phyloP scores from a whole-genome alignment of 2,329 filamentous ascomycete species.

The Diaporthe ilicicola region DNA sequence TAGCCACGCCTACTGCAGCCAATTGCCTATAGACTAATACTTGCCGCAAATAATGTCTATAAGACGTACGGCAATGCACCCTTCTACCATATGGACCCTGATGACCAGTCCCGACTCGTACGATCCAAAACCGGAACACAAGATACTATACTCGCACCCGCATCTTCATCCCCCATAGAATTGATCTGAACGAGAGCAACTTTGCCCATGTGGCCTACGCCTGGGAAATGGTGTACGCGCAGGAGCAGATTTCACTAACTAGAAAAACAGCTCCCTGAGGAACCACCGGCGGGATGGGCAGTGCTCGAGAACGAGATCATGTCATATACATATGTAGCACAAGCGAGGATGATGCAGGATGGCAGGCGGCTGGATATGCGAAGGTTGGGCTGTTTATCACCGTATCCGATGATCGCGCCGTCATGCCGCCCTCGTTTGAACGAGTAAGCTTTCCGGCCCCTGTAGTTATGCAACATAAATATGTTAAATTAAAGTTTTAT shows the following conservation, averaged over 20 bases:
- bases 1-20: too few relatives aligned
- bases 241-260: neutral
- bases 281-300: neutral
- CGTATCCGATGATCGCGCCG: too few relatives aligned
- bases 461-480: too few relatives aligned
- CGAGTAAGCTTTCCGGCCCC: too few relatives aligned
- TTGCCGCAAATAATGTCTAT: neutral
- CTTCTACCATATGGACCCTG: constrained; percentile 6
- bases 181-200: neutral
- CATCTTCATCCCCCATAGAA: neutral
- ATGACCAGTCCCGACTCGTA: neutral
- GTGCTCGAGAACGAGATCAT: too few relatives aligned
- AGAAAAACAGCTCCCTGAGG: neutral
- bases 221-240: neutral
- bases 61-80: neutral
- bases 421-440: too few relatives aligned
- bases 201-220: neutral
- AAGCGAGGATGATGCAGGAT: too few relatives aligned
- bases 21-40: too few relatives aligned
- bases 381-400: too few relatives aligned
- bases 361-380: too few relatives aligned
- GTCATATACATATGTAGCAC: too few relatives aligned
- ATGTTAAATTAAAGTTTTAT: too few relatives aligned
- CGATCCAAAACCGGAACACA: neutral
- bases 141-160: neutral